A percentile compares a stretch with the other conserved stretches of the same genome.
phyloP scores from a whole-genome alignment of 2,329 filamentous ascomycete species.

The Ascosphaera aggregata region DNA sequence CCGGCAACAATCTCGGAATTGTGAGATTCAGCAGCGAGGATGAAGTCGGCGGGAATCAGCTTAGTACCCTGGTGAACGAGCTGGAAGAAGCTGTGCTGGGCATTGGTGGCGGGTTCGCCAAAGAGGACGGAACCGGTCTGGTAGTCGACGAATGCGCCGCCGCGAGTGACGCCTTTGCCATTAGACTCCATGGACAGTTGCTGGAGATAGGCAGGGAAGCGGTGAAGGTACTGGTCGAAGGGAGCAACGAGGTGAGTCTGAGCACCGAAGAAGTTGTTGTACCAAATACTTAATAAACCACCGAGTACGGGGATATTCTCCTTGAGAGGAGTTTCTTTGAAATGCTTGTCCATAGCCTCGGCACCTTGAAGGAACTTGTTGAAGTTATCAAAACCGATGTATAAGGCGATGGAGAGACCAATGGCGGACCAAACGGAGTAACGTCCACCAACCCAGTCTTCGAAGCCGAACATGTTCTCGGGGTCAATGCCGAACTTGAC shows the following conservation, averaged over 20 bases:
- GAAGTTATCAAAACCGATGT: conserved; percentile 96
- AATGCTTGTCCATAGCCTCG: conserved; percentile 97
- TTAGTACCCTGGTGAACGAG: conserved; percentile 97
- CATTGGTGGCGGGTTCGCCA: conserved; percentile 95
- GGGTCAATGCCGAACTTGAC: conserved; percentile 97
- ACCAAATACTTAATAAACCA: conserved; percentile 91
- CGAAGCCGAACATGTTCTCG: conserved; percentile 99
- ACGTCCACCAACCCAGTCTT: conserved; percentile 92
- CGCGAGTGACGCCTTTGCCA: conserved; percentile 87
- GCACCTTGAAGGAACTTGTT: conserved; percentile 84
- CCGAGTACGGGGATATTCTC: conserved; percentile 88
- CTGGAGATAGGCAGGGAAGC: conserved; percentile 96
- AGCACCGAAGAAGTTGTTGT: conserved; percentile 95
- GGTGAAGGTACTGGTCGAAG: conserved; percentile 97
- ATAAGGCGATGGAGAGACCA: conserved; percentile 77
- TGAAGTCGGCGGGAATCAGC: conserved; percentile 95
- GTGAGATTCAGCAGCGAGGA: conserved; percentile 86
- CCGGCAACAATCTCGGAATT: conserved; percentile 35
- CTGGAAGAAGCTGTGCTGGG: conserved; percentile 99
- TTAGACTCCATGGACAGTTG: conserved; percentile 99
- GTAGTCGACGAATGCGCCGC: conserved; percentile 78
- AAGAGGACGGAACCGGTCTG: conserved; percentile 92
- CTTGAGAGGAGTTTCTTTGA: conserved; percentile 70
- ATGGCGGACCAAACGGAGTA: conserved; percentile 99
- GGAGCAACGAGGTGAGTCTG: conserved; percentile 95